Percentiles rank a stretch among this genome's conserved stretches.
Evolutionary conservation across 768 basidiomycete species (phyloP).

Genomic region (Crepidotus variabilis): DNA sequence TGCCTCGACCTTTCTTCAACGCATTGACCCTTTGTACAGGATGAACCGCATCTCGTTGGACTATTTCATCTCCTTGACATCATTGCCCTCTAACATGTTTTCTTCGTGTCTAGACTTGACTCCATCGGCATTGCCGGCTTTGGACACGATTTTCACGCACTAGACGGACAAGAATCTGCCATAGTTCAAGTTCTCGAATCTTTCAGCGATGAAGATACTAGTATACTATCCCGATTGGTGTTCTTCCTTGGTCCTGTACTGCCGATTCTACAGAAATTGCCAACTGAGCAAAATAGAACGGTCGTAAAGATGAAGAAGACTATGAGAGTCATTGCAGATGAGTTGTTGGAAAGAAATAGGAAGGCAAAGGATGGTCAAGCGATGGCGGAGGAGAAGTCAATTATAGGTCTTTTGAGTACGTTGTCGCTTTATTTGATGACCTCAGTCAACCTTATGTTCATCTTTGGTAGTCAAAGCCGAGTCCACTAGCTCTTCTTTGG

Average conservation of each 20-base stretch:
- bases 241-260: conserved; percentile 33
- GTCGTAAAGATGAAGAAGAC: conserved; percentile 27
- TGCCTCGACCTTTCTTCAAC: not conserved
- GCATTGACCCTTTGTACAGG: conserved; percentile 14
- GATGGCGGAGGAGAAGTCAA: conserved; percentile 31
- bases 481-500: conserved; percentile 21
- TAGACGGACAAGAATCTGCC: conserved; percentile 42
- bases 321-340: conserved; percentile 35
- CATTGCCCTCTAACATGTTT: not conserved
- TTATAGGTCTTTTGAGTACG: conserved; percentile 34
- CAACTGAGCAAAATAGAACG: conserved; percentile 29
- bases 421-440: not conserved
- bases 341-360: conserved; percentile 32
- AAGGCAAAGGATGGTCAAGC: conserved; percentile 26
- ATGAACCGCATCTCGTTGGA: conserved; percentile 45
- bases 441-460: not conserved
- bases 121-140: conserved; percentile 58
- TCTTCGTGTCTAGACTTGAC: conserved; percentile 37
- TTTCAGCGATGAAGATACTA: conserved; percentile 23
- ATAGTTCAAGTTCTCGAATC: conserved; percentile 39
- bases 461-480: conserved; percentile 30
- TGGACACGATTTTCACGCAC: conserved; percentile 50
- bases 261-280: conserved; percentile 31
- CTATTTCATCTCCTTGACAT: not conserved
- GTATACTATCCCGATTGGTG: conserved; percentile 24